These are phyloP conservation scores for Neocatenulostroma microsporum DNA, from an alignment of 2,329 filamentous ascomycete species.

Conservation along the genomic window DNA sequence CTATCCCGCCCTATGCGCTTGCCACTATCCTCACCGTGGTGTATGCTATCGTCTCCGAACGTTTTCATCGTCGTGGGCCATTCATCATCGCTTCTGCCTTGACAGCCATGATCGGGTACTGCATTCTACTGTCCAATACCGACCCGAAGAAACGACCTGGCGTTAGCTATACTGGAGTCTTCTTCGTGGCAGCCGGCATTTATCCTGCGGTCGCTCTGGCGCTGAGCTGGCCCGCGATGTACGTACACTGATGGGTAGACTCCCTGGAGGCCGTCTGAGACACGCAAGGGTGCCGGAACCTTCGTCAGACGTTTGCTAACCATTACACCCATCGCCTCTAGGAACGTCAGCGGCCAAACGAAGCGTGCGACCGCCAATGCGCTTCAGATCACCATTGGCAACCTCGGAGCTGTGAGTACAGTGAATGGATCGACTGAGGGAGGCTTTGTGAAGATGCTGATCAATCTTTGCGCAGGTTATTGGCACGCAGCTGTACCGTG, in stretches of 20 bases:
- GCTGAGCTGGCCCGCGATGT: conserved; percentile 63
- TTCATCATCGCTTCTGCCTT: conserved; percentile 52
- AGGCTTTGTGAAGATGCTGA: no score
- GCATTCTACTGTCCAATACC: conserved; percentile 31
- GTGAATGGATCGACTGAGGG: no score
- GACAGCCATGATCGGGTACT: conserved; percentile 32
- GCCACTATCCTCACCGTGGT: conserved; percentile 50
- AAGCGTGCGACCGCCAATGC: conserved; percentile 53
- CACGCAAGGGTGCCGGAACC: no score
- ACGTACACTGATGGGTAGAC: no score
- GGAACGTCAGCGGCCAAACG: conserved; percentile 55
- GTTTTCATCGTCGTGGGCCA: conserved; percentile 48
- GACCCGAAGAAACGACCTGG: conserved; percentile 36
- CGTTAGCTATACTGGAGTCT: conserved; percentile 34
- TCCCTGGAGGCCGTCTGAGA: no score
- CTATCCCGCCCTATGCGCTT: conserved; percentile 26
- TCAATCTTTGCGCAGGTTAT: no score
- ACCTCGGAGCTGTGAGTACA: conserved; percentile 59
- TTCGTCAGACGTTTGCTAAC: no score
- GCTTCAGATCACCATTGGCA: conserved; percentile 65
- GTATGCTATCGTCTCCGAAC: conserved; percentile 55
- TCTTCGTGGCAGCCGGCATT: conserved; percentile 49
- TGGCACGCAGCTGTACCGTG: conserved; percentile 62
- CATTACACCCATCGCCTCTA: no score
- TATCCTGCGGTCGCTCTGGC: conserved; percentile 58